Base-by-base conservation (phyloP, 1,139 yeast genomes). In the Suhomyces guaymorum region DNA sequence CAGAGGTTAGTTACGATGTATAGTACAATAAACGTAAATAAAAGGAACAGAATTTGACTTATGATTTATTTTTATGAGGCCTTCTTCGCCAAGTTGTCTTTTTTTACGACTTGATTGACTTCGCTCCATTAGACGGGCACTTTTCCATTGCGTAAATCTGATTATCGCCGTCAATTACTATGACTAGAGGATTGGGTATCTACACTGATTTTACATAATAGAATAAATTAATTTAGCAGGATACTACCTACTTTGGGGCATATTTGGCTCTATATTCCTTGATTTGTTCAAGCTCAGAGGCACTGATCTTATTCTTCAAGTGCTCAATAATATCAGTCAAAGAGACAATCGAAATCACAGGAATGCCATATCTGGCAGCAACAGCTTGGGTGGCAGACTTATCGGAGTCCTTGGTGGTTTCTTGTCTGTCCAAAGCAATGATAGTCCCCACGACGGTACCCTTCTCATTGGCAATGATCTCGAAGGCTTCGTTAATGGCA, bases 401-500 rank as follows among this genome's bases (percentile, higher is more conserved):
- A 31, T 73, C 75, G 15, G 82, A 69, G 48, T 81, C 88, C 27
- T 68, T 66, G 26, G 94, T 83, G 39, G 84, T 77, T 66, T 92
- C 98, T 70, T 89, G 95, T 70, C 98, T 82, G 61, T 92, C 98
- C 52, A 92, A 75, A 15, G 97, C 96, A 54, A 92, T 86, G 46
- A 89, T 82, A 42, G 89, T 78, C 4, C 95, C 98, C 27, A 79
- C 86, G 21, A 88, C 84, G 15, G 66, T 55, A 35, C 96, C 98
- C 27, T 78, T 70, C 50, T 82, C 92, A 17, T 57, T 67, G 16
- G 70, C 70, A 52, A 92, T 88, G 51, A 92, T 85, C 35, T 75
- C 80, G 49, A 88, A 85, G 1, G 97, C 97, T 63, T 92, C 97
- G 52, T 84, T 85, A 57, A 90, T 89, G 35, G 98, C 98, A 40